Evolutionary conservation across 495 filamentous ascomycete genomes (phyloP).

Genomic region (Neurospora sp.): DNA sequence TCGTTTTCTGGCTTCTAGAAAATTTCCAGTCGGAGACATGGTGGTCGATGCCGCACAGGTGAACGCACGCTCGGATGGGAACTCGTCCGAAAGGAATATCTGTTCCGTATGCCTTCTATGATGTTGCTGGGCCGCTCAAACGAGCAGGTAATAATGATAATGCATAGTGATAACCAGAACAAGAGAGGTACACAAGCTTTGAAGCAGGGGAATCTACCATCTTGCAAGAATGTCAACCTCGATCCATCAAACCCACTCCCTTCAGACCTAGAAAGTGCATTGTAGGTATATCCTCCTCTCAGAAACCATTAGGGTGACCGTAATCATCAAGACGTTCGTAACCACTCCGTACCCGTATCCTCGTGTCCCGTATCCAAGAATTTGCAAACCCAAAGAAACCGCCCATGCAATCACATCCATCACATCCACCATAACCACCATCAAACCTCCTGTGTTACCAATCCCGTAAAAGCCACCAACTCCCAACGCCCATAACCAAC

Average conservation of each 20-base stretch:
- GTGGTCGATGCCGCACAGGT: neutral
- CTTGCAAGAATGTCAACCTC: neutral
- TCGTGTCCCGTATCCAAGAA: neutral
- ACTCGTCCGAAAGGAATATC: neutral
- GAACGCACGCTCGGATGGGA: neutral
- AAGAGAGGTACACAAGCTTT: neutral
- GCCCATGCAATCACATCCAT: neutral
- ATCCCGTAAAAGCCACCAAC: slow-evolving; percentile 29
- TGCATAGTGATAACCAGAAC: neutral
- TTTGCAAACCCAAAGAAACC: neutral
- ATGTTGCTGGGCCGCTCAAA: neutral
- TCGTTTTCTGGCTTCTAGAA: neutral
- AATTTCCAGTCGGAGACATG: neutral
- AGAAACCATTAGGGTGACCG: neutral
- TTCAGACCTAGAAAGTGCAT: neutral
- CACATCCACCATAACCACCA: neutral
- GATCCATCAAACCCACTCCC: neutral
- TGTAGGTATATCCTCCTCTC: neutral
- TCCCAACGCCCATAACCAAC: slow-evolving; percentile 22
- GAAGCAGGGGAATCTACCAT: neutral
- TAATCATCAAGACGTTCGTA: neutral
- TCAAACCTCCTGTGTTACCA: neutral
- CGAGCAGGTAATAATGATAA: neutral
- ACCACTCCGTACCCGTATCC: neutral
- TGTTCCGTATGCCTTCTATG: neutral